Conservation (phyloP, 805 yeast species). For the Barnettozyma botsteinii region DNA sequence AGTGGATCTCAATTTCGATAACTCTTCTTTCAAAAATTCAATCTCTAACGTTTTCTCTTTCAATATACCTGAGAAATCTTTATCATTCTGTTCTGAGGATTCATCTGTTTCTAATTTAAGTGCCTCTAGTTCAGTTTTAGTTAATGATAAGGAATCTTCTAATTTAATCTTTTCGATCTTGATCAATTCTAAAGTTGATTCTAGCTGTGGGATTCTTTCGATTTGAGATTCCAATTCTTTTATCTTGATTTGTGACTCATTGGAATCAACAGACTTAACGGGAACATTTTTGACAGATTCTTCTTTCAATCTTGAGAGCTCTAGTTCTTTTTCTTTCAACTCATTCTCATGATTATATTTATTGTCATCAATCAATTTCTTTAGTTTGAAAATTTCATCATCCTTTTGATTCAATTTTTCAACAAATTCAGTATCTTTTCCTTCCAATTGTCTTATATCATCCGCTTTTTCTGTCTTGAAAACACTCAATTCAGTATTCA, state of each 20-base stretch:
- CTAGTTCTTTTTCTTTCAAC: neutral
- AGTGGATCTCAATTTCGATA: constrained; percentile 12
- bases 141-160: constrained; percentile 2
- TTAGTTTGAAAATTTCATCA: neutral
- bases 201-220: neutral
- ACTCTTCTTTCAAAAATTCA: constrained; percentile 21
- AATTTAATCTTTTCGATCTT: constrained; percentile 2
- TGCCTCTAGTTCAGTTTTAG: constrained; percentile 1
- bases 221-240: neutral
- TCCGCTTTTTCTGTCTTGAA: neutral
- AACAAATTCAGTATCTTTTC: neutral
- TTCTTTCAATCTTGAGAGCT: neutral
- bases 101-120: neutral
- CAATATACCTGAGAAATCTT: constrained; percentile 1
- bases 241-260: neutral
- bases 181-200: neutral
- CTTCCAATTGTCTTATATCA: neutral
- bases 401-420: neutral
- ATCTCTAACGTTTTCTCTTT: constrained; percentile 23
- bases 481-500: too few relatives aligned
- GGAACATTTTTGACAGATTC: neutral
- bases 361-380: neutral
- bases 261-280: neutral
- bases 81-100: neutral
- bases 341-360: neutral